Percentiles rank a stretch among this genome's conserved stretches.
phyloP scores from a whole-genome alignment of 1,284 basidiomycete genomes.

The Apiotrichum mycotoxinovorans region DNA sequence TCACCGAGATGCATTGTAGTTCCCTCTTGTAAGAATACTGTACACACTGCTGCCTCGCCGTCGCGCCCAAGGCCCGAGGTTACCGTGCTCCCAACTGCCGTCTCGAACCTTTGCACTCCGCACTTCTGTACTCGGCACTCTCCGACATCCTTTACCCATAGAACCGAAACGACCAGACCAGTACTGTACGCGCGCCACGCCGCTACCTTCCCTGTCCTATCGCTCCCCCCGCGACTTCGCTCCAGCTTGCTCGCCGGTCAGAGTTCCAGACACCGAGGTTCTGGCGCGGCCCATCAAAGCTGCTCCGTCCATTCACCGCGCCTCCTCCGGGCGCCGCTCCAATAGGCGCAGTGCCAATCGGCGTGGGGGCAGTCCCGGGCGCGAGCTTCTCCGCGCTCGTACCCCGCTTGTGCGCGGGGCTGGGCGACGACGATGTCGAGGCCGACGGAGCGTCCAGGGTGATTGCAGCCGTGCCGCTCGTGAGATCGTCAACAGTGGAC shows the following conservation, averaged over 20 bases:
- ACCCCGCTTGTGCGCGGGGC: background rate
- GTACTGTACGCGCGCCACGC: no score
- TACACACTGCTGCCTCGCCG: background rate
- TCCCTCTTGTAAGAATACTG: background rate
- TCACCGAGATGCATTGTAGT: conserved; percentile 14
- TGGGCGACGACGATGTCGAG: background rate
- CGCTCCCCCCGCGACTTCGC: conserved; percentile 17
- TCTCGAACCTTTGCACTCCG: no score
- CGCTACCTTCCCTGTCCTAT: background rate
- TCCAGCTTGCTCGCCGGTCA: conserved; percentile 41
- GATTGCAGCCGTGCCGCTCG: background rate
- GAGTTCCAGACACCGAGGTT: conserved; percentile 17
- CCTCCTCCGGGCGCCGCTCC: background rate
- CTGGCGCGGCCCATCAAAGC: conserved; percentile 26
- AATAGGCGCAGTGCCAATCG: no score
- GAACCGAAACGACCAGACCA: no score
- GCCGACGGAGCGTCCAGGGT: background rate
- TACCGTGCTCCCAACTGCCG: no score
- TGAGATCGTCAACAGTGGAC: conserved; percentile 11
- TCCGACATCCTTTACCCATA: no score
- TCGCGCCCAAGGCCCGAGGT: background rate
- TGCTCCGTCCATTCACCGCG: conserved; percentile 3
- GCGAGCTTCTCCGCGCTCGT: background rate
- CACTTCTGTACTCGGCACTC: no score
- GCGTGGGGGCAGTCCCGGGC: background rate